Base-by-base conservation (phyloP, 2,329 filamentous ascomycete species). In the Aureobasidium sp. region DNA sequence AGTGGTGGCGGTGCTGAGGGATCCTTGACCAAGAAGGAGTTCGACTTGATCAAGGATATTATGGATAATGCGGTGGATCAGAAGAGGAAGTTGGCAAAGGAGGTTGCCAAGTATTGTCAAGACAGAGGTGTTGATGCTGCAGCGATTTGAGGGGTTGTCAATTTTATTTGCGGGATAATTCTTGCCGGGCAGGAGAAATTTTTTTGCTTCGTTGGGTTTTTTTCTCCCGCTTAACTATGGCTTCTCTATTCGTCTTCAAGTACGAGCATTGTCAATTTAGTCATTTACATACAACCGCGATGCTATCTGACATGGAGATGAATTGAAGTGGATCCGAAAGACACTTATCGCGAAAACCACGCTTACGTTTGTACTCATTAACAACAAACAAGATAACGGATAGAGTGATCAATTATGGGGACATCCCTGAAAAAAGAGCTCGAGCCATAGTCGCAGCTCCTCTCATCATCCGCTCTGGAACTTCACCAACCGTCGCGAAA, bases 1-100 rank as follows among this genome's bases (percentile, higher is more conserved):
- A 63, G 15, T 17, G 59, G 59, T 17, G 59, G 59, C 27, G 59
- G 59, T 47, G 56, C 62, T n/a, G 42, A 54, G 24, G 57, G 9
- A 22, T 61, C 61, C 37, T 60, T 64, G 48, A 61, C 50, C 47
- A 64, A 64, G 48, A 54, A 61, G 59, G 59, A 61, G 29, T 61
- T 53, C 29, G 59, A 61, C 9, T 37, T 54, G 27, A 47, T 61
- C 59, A 61, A 61, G 59, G 77, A 77, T 15, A 77, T 85, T 52
- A 76, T 78, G 64, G 82, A 64, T 12, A 62, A 61, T 24, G 61
- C 50, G 44, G 60, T 62, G 17, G 57, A 49, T n/a, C 63, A 64
- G 58, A 62, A 63, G 57, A 47, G 12, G 19, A 64, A 62, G 29
- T 33, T 64, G 22, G 42, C 40, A 22, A 64, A 64, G 52, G 63